Evolutionary conservation across 2,329 filamentous ascomycete genomes (phyloP), one percentile per base, ranked within the genome.

Genomic region (Hymenoscyphus albidus): DNA sequence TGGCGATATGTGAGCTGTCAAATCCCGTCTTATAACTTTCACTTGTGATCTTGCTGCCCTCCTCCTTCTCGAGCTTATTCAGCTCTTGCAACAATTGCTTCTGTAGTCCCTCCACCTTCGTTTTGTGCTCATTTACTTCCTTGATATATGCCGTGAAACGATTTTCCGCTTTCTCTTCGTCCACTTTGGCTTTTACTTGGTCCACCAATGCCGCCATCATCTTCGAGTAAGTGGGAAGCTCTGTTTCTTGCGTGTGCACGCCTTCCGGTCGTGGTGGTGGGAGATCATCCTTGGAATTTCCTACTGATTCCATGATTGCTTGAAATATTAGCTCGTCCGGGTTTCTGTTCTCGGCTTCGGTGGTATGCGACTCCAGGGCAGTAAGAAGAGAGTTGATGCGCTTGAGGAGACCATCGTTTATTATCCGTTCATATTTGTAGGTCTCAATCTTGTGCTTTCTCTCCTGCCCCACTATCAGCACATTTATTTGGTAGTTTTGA

Each of bases 141-240:
- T 85, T 83, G 35, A 96, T 82, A 80, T 96, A 97, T 61, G 85
- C 88, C 58, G 85, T 82, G 75, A 91, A 93, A 60, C 91, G 81
- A 70, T 88, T 85, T 22, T 85, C 82, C 0, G 85, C 82, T 67
- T 89, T 87, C 77, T 90, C 90, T 74, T 93, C 90, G 60, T 90
- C 86, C 70, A 91, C 87, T 78, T 86, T 83, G 73, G 68, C 68
- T 78, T 97, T 97, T 54, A 98, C 93, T 77, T 96, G 91, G 73
- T 99, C 95, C 22, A 98, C 85, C 72, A 99, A 78, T n/a, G 89
- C 87, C n/a, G 91, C 91, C 90, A 99, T 93, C 95, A 99, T 99
- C 81, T 96, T 92, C 48, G 92, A 95, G 75, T 97, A 99, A 14
- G 88, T 90, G 0, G 91, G 92, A 71, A 91, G 86, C 73, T 83